phyloP scores from a whole-genome alignment of 345 rosid species.

The Psidium guajava region DNA sequence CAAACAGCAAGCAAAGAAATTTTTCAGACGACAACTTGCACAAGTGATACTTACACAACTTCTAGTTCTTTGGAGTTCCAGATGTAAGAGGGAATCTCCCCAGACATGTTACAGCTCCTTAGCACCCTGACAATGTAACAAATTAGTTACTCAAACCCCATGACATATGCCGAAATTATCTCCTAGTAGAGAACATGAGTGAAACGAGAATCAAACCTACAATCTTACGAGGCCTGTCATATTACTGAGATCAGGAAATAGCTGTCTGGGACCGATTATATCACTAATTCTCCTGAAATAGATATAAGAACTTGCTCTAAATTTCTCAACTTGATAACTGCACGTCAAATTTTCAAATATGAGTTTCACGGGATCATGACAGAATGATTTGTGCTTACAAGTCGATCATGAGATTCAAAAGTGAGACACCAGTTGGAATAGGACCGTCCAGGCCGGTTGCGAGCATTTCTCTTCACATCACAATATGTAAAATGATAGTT shows the following conservation, averaged over 20 bases:
- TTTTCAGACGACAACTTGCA: not conserved
- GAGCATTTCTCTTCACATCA: slow-evolving; percentile 34
- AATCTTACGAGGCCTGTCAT: slow-evolving; percentile 16
- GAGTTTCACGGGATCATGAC: not conserved
- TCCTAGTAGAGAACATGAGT: not conserved
- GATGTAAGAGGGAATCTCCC: slow-evolving; percentile 15
- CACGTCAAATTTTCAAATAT: not conserved
- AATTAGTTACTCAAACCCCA: not conserved
- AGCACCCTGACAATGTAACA: slow-evolving; percentile 20
- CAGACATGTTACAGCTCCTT: slow-evolving; percentile 29
- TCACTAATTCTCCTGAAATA: slow-evolving; percentile 37
- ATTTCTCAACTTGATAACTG: not conserved
- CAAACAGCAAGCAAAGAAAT: not conserved
- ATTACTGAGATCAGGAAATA: slow-evolving; percentile 17
- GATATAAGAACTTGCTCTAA: not conserved
- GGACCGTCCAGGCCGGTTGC: slow-evolving; percentile 46
- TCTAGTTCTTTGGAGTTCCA: slow-evolving; percentile 9
- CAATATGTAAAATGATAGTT: not conserved
- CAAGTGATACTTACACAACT: slow-evolving; percentile 5
- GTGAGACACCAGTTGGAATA: slow-evolving; percentile 26
- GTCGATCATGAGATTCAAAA: slow-evolving; percentile 11
- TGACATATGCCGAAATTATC: not conserved
- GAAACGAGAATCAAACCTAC: slow-evolving; percentile 14
- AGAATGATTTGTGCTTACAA: slow-evolving; percentile 21
- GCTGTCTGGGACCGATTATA: slow-evolving; percentile 17